Evolutionary conservation across 352 stramenopile genomes (phyloP).

Genomic region (Globisporangium apiculatum): DNA sequence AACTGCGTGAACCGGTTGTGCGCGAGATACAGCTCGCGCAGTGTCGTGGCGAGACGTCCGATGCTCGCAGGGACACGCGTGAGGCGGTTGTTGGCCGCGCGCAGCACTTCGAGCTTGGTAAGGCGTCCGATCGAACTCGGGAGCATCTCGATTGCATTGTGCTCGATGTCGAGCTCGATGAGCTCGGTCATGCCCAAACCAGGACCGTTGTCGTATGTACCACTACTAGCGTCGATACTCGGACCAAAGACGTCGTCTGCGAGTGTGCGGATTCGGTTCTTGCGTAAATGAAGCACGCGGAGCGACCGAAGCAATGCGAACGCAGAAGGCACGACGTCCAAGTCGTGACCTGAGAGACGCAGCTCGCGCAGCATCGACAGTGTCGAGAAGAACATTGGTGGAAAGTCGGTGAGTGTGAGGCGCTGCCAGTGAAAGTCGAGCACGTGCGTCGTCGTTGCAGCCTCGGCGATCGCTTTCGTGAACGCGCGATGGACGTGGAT

Average conservation of each 20-base stretch:
- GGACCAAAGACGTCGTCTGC: slow-evolving; percentile 32
- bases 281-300: slow-evolving; percentile 50
- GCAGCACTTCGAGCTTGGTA: slow-evolving; percentile 31
- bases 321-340: slow-evolving; percentile 27
- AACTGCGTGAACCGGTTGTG: slow-evolving; percentile 43
- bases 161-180: slow-evolving; percentile 56
- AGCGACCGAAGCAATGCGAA: slow-evolving; percentile 35
- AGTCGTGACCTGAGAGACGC: slow-evolving; percentile 48
- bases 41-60: slow-evolving; percentile 14
- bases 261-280: slow-evolving; percentile 48
- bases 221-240: not conserved
- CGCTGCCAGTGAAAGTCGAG: slow-evolving; percentile 73
- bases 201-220: no score
- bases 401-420: slow-evolving; percentile 35
- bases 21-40: slow-evolving; percentile 33
- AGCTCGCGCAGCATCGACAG: slow-evolving; percentile 38
- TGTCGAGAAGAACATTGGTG: slow-evolving; percentile 37
- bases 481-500: slow-evolving; percentile 62
- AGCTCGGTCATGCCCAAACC: slow-evolving; percentile 14
- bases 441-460: slow-evolving; percentile 24
- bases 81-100: slow-evolving; percentile 43
- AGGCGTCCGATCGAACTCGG: slow-evolving; percentile 36
- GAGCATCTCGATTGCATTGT: slow-evolving; percentile 42
- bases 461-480: slow-evolving; percentile 22
- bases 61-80: slow-evolving; percentile 28